Conservation (phyloP, 331 rosid species). For the Arachis monticola region DNA sequence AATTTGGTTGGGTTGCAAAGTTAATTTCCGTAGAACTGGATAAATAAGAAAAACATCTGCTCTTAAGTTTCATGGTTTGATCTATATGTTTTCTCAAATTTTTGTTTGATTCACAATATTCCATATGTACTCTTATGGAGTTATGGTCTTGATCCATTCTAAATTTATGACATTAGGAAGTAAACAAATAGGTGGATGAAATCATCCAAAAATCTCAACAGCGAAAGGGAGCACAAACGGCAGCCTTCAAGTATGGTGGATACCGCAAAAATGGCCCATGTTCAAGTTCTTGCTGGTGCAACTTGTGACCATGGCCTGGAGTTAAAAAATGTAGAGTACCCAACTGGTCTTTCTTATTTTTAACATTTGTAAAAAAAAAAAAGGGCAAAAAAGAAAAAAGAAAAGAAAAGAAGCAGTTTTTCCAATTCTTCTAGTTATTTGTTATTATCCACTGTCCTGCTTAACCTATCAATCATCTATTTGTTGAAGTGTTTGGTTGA, state of each 20-base stretch:
- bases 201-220: slow-evolving; percentile 68
- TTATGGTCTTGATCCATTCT: slow-evolving; percentile 4
- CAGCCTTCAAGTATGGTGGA: no score
- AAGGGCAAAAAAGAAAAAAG: no score
- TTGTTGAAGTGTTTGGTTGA: neutral
- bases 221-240: neutral
- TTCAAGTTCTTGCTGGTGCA: no score
- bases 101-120: neutral
- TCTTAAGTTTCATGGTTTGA: neutral
- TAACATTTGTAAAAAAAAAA: no score
- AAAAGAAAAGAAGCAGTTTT: no score
- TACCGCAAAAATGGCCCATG: no score
- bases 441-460: neutral
- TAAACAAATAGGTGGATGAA: slow-evolving; percentile 87
- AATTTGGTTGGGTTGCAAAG: neutral
- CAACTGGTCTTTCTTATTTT: no score
- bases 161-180: slow-evolving; percentile 50
- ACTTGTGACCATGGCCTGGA: no score
- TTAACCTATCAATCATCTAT: neutral
- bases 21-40: neutral
- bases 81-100: neutral
- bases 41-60: neutral
- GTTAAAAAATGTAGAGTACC: no score
- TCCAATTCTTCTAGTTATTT: no score
- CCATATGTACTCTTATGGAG: neutral